Conservation (phyloP, 768 basidiomycete species). For the Astraeus odoratus region DNA sequence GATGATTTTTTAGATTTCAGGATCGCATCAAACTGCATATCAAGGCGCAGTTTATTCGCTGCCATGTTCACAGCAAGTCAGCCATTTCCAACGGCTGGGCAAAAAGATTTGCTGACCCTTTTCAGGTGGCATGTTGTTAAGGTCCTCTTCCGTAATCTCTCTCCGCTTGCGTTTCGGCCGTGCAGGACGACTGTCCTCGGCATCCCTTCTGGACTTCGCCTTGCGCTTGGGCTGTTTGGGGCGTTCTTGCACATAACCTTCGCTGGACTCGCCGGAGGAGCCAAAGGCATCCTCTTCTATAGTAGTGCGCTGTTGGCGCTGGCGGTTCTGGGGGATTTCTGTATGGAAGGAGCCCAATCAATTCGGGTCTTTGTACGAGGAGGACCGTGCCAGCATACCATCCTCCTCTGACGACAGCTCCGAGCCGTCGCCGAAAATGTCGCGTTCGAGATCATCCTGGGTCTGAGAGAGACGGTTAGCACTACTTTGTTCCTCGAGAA, state of each 20-base stretch:
- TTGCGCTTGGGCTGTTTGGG: slow-evolving; percentile 19
- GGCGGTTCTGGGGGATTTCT: slow-evolving; percentile 40
- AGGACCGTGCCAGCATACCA: slow-evolving; percentile 20
- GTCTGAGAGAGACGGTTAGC: slow-evolving; percentile 4
- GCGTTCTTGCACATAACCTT: slow-evolving; percentile 45
- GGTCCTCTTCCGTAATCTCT: slow-evolving; percentile 56
- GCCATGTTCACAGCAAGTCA: slow-evolving; percentile 6
- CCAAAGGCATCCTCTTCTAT: slow-evolving; percentile 29
- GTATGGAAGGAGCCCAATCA: slow-evolving; percentile 5
- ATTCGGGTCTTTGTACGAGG: background rate
- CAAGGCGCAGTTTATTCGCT: slow-evolving; percentile 75
- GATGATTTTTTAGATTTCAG: slow-evolving; percentile 71
- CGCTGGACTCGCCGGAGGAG: slow-evolving; percentile 38
- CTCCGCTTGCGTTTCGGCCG: slow-evolving; percentile 55
- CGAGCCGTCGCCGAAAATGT: slow-evolving; percentile 81
- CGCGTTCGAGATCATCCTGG: slow-evolving; percentile 45
- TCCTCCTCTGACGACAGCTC: slow-evolving; percentile 78
- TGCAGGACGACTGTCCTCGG: slow-evolving; percentile 29
- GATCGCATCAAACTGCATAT: slow-evolving; percentile 82
- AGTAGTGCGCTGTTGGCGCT: slow-evolving; percentile 26
- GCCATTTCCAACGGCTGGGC: background rate
- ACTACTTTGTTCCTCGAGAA: too few species aligned
- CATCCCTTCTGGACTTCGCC: slow-evolving; percentile 36
- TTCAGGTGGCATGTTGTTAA: slow-evolving; percentile 66
- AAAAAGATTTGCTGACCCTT: slow-evolving; percentile 45